phyloP scores from a whole-genome alignment of 345 rosid genomes.

The Hypericum perforatum region DNA sequence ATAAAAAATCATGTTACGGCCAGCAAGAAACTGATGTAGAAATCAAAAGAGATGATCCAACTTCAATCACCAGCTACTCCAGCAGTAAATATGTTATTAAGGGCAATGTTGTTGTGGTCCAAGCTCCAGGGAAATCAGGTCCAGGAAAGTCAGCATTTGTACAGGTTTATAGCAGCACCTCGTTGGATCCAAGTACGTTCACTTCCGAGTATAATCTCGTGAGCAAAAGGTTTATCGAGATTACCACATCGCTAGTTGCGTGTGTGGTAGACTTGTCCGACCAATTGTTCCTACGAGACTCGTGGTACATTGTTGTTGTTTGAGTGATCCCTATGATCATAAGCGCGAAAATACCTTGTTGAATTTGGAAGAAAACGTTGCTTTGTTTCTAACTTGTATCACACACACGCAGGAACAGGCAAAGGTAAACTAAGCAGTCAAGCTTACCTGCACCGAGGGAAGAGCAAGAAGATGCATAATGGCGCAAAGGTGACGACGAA shows the following conservation, averaged over 20 bases:
- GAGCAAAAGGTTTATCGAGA: neutral
- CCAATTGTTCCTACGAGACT: too few relatives aligned
- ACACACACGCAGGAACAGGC: constrained; percentile 22
- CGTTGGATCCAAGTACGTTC: constrained; percentile 39
- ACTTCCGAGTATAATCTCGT: neutral
- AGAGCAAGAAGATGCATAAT: constrained; percentile 20
- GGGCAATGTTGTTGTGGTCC: constrained; percentile 29
- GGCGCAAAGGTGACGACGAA: constrained; percentile 23
- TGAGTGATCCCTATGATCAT: too few relatives aligned
- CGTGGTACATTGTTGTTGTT: too few relatives aligned
- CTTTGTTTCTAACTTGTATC: constrained; percentile 1
- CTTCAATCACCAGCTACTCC: neutral
- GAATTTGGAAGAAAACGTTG: neutral
- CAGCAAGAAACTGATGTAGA: constrained; percentile 5
- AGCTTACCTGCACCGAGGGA: constrained; percentile 27
- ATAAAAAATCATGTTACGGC: neutral
- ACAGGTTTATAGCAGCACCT: constrained; percentile 32
- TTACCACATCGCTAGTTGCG: too few relatives aligned
- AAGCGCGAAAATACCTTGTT: too few relatives aligned
- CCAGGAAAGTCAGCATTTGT: constrained; percentile 43
- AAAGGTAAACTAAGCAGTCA: constrained; percentile 37
- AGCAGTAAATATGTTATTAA: constrained; percentile 14
- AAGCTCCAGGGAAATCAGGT: constrained; percentile 28
- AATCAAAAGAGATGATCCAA: constrained; percentile 1
- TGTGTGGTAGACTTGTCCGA: too few relatives aligned